These are phyloP conservation scores for Venturia asperata DNA, from an alignment of 2,329 filamentous ascomycete species.

Conservation along the genomic window DNA sequence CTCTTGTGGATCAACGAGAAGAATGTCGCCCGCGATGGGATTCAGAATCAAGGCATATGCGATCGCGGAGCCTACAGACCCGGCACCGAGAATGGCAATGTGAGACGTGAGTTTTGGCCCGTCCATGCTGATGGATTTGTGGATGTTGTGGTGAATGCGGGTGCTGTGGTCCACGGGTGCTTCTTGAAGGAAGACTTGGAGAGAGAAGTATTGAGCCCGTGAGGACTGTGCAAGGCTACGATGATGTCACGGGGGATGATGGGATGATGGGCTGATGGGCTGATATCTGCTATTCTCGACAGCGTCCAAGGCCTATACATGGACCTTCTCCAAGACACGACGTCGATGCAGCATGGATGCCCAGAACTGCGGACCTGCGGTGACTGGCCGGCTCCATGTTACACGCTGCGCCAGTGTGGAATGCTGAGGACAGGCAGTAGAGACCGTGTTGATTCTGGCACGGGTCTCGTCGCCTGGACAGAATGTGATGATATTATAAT, in stretches of 20 bases:
- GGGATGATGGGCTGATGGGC: neutral
- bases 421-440: neutral
- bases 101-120: conserved; percentile 28
- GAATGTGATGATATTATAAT: neutral
- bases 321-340: neutral
- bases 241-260: conserved; percentile 7
- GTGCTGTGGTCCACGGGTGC: neutral
- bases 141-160: neutral
- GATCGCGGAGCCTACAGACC: conserved; percentile 45
- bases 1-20: conserved; percentile 48
- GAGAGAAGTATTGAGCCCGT: too few relatives aligned
- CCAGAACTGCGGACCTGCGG: neutral
- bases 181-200: neutral
- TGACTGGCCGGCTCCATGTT: neutral
- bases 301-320: neutral
- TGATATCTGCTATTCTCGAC: neutral
- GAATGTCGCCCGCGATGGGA: conserved; percentile 44
- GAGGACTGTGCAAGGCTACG: too few relatives aligned
- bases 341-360: neutral
- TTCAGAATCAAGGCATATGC: conserved; percentile 47
- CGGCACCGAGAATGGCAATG: conserved; percentile 47
- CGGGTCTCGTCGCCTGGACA: neutral
- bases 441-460: neutral
- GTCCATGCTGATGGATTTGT: neutral
- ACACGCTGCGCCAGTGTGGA: neutral